A percentile compares a stretch with the other conserved stretches of the same genome.
These are phyloP conservation scores for Daldinia concentrica DNA, from an alignment of 495 filamentous ascomycete species.

Conservation along the genomic window DNA sequence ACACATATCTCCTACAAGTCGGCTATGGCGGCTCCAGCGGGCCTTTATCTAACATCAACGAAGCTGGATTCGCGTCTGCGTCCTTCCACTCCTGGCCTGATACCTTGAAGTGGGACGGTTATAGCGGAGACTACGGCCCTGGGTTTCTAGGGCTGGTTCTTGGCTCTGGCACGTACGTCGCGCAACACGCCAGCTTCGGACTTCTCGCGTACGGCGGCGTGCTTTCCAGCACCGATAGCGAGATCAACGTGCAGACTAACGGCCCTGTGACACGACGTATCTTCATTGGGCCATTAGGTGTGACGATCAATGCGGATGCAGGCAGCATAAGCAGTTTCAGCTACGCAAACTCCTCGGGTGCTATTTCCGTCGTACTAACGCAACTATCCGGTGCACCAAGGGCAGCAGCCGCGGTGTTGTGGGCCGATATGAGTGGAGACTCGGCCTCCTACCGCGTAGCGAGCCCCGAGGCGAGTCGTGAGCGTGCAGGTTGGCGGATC, in stretches of 20 bases:
- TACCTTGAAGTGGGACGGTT: constrained; percentile 61
- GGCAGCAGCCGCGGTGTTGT: constrained; percentile 40
- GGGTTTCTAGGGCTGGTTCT: constrained; percentile 58
- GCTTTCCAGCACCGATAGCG: constrained; percentile 9
- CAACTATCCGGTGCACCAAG: constrained; percentile 37
- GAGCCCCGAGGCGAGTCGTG: background rate
- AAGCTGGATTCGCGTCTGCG: constrained; percentile 58
- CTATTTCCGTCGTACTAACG: constrained; percentile 34
- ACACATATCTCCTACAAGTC: constrained; percentile 55
- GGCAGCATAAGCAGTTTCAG: constrained; percentile 50
- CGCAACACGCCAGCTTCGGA: constrained; percentile 52
- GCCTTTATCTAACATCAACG: constrained; percentile 60
- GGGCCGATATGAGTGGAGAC: constrained; percentile 26
- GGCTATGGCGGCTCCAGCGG: constrained; percentile 60
- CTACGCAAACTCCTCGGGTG: constrained; percentile 34
- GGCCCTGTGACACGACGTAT: constrained; percentile 55
- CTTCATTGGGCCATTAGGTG: constrained; percentile 53
- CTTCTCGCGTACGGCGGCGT: constrained; percentile 56
- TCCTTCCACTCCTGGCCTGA: constrained; percentile 64
- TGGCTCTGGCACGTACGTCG: constrained; percentile 56
- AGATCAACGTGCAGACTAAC: constrained; percentile 47
- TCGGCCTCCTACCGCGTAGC: constrained; percentile 9
- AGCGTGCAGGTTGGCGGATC: constrained; percentile 27
- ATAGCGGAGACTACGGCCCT: constrained; percentile 63
- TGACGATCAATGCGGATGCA: constrained; percentile 54